These are phyloP conservation scores for Waltergamsia citrina DNA, from an alignment of 2,329 filamentous ascomycete genomes.

Conservation along the genomic window DNA sequence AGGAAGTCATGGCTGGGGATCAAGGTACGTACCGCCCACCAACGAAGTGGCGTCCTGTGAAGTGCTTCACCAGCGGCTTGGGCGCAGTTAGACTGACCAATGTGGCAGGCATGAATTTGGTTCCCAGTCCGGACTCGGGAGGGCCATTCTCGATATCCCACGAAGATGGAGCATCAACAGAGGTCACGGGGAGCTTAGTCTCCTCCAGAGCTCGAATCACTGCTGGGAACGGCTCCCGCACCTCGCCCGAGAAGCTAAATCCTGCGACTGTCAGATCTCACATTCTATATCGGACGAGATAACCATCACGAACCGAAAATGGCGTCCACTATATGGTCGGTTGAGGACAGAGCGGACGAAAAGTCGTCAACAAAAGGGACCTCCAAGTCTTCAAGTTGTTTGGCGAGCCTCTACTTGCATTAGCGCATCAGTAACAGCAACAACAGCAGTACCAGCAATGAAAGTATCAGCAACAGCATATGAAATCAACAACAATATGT, in stretches of 20 bases:
- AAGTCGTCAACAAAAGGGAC: slow-evolving; percentile 84
- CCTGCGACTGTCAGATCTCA: slow-evolving; percentile 33
- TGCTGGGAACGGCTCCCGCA: slow-evolving; percentile 81
- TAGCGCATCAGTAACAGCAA: too few relatives aligned
- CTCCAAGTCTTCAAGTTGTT: slow-evolving; percentile 73
- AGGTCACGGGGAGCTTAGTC: slow-evolving; percentile 67
- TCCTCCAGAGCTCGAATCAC: slow-evolving; percentile 72
- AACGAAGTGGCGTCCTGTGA: slow-evolving; percentile 82
- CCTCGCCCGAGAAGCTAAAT: slow-evolving; percentile 86
- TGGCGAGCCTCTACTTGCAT: slow-evolving; percentile 61
- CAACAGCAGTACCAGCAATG: too few relatives aligned
- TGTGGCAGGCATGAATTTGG: slow-evolving; percentile 68
- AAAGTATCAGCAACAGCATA: too few relatives aligned
- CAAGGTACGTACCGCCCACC: slow-evolving; percentile 59
- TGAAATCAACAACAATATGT: too few relatives aligned
- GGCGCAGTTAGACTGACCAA: slow-evolving; percentile 87
- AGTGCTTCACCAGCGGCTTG: slow-evolving; percentile 79
- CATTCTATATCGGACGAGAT: neutral
- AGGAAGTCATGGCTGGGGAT: neutral
- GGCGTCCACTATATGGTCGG: slow-evolving; percentile 82
- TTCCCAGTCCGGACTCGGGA: slow-evolving; percentile 65
- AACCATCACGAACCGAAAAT: slow-evolving; percentile 67
- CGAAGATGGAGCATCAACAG: slow-evolving; percentile 86
- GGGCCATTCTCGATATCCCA: slow-evolving; percentile 91
- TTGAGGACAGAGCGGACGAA: slow-evolving; percentile 48